A percentile compares a stretch with the other conserved stretches of the same genome.
phyloP scores from a whole-genome alignment of 768 basidiomycete species.

The Phanerochaete carnosa region DNA sequence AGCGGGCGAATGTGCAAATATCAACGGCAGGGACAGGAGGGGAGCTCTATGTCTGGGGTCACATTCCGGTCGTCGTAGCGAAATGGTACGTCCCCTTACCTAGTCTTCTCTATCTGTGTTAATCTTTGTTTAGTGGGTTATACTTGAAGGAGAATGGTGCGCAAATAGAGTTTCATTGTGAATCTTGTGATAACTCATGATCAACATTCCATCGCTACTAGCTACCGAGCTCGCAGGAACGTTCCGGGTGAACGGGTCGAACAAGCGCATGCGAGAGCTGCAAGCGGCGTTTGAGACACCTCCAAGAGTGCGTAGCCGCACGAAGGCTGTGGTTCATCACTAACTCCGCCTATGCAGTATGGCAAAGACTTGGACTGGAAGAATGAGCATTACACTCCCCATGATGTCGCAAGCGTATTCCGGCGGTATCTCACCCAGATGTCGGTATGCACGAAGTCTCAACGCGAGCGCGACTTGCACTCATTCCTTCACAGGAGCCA shows the following conservation, averaged over 20 bases:
- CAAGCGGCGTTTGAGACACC: slow-evolving; percentile 88
- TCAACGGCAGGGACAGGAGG: slow-evolving; percentile 83
- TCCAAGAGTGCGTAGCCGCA: slow-evolving; percentile 60
- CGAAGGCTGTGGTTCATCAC: background rate
- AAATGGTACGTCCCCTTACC: slow-evolving; percentile 67
- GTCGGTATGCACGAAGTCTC: slow-evolving; percentile 63
- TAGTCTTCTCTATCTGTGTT: slow-evolving; percentile 1
- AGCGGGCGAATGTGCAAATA: slow-evolving; percentile 90
- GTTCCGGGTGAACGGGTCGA: slow-evolving; percentile 95
- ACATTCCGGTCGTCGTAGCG: slow-evolving; percentile 95
- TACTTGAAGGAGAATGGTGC: slow-evolving; percentile 93
- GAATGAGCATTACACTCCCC: slow-evolving; percentile 80
- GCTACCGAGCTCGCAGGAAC: slow-evolving; percentile 92
- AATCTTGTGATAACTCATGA: background rate
- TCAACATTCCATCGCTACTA: slow-evolving; percentile 20
- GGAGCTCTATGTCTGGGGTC: slow-evolving; percentile 87
- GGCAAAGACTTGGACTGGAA: slow-evolving; percentile 94
- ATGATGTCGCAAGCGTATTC: slow-evolving; percentile 97
- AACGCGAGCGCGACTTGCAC: background rate
- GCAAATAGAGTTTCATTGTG: slow-evolving; percentile 10
- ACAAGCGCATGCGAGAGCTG: slow-evolving; percentile 92
- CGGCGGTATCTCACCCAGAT: slow-evolving; percentile 93
- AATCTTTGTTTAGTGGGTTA: slow-evolving; percentile 58
- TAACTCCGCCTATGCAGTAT: slow-evolving; percentile 50
- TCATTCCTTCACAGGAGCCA: slow-evolving; percentile 62